Base-by-base conservation (phyloP, 148 eudicot species). In the Selenicereus undatus region DNA sequence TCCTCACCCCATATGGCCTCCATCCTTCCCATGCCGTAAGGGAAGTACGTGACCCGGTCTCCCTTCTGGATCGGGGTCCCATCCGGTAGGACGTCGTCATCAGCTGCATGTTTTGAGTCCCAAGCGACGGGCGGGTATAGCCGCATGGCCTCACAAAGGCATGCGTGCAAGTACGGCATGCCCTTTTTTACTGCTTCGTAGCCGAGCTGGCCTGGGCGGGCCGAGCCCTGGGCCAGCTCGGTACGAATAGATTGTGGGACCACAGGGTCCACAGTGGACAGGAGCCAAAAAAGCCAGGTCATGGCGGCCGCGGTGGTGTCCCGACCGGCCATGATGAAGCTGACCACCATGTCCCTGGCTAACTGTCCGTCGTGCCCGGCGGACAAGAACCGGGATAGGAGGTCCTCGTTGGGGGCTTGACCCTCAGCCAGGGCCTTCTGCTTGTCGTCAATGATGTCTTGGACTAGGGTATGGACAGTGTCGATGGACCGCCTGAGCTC, bases 21-120 rank as follows among this genome's bases (percentile, higher is more conserved):
- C 97, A 94, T 94, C 84, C 98, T 87, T 32, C 98, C 98, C 97
- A 94, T 93, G 0, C 97, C 98, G 43, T 93, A 94, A 2, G 91
- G 98, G 26, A 94, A 91, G 73, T 90, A 94, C 3, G 97, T 94
- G 16, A 94, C 97, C 32, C 98, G 81, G 26, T 90, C 84, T 3
- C 98, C 98, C 50, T 79, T 78, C n/a, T 74, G 54, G 10, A 93
- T 88, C 69, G 14, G 62, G 0, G 97, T 93, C 54, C 98, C 98
- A 62, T 94, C 98, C 1, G 98, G 98, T 58, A 94, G 85, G 17
- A 87, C 84, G 76, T 94, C 98, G 52, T 91, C 87, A 1, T 17
- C 71, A 4, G 65, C 83, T 3, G 97, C 98, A 62, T 94, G 98
- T 72, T 94, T 94, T 5, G 98, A 94, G 87, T 94, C 98, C 98